Percentiles rank a stretch among this genome's conserved stretches.
Conservation (phyloP, 192 early-diverging fungal genomes). For the Backusella sp. region DNA sequence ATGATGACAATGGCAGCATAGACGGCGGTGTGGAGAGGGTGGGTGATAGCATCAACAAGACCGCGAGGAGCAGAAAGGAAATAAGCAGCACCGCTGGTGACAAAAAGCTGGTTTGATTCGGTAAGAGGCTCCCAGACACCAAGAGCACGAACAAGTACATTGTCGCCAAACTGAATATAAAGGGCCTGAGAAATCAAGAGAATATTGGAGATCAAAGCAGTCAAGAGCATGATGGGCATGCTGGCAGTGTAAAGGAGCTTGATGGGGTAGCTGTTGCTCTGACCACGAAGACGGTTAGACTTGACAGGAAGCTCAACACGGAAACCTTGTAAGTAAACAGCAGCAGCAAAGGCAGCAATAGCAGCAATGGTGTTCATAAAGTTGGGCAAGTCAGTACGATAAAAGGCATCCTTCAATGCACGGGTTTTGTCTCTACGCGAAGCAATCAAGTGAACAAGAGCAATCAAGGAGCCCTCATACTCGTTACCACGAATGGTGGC, state of each 20-base stretch:
- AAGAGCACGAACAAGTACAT: slow-evolving; percentile 87
- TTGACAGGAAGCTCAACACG: slow-evolving; percentile 99
- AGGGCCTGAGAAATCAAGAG: slow-evolving; percentile 98
- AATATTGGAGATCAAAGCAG: slow-evolving; percentile 92
- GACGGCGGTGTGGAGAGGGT: slow-evolving; percentile 93
- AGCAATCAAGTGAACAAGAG: slow-evolving; percentile 92
- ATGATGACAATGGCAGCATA: slow-evolving; percentile 92
- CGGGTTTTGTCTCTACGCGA: slow-evolving; percentile 95
- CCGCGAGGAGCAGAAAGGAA: slow-evolving; percentile 94
- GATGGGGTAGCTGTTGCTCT: slow-evolving; percentile 96
- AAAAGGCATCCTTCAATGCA: slow-evolving; percentile 96
- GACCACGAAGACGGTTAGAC: slow-evolving; percentile 92
- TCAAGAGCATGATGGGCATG: slow-evolving; percentile 99
- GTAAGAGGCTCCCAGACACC: slow-evolving; percentile 97
- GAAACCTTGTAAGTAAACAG: slow-evolving; percentile 98
- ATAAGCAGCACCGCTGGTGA: slow-evolving; percentile 91
- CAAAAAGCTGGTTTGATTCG: slow-evolving; percentile 91
- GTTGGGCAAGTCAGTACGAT: slow-evolving; percentile 82
- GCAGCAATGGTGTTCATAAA: slow-evolving; percentile 91
- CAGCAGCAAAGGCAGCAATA: slow-evolving; percentile 76
- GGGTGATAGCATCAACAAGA: slow-evolving; percentile 75
- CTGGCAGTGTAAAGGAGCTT: slow-evolving; percentile 99
- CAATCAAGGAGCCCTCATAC: slow-evolving; percentile 97
- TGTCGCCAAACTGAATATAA: slow-evolving; percentile 94
- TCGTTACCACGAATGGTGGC: slow-evolving; percentile 97